Evolutionary conservation across 352 stramenopile species (phyloP), one percentile per base, ranked within the genome.

Genomic region (Pythium brachiatum): DNA sequence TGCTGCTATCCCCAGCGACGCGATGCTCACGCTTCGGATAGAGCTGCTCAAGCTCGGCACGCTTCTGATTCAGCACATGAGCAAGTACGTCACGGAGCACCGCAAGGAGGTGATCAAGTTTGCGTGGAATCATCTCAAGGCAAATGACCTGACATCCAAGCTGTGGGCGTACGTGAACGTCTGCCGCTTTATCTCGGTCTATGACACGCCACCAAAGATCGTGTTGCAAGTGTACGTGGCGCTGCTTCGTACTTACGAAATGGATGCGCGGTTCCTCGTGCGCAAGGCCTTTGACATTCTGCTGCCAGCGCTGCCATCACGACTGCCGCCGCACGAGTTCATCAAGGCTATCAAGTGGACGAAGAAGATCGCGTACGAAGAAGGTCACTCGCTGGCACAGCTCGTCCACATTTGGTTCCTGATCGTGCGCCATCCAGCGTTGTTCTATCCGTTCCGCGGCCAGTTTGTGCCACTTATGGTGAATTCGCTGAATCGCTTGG

Each of bases 51-150:
- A 98, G 74, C 76, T 99, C 9, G 88, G 92, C 0, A 98, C 93
- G 29, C 69, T 99, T 32, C 83, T 99, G 8, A 97, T 99, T 25
- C 92, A 99, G 63, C 88, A 97, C 59, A 96, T 98, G 77, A 89
- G 86, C 67, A 83, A 96, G 54, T 90, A 97, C 31, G 81, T 99
- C 39, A 89, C 85, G 7, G 85, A 97, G 16, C 86, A 98, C 63
- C 78, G 94, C 59, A 99, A 98, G 58, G 95, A 99, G 71, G 89
- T 99, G 47, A 97, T 99, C 54, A 99, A 99, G 74, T 99, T 98
- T 86, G 96, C 97, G 32, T 99, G 95, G 96, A 96, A 95, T 62
- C 83, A 98, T 64, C 76, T 99, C 20, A 99, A 99, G 74, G 89
- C 86, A 1, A 90, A 98, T 20, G 92, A 99, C 69, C 62, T 95